phyloP scores from a whole-genome alignment of 352 stramenopile genomes.

The Phytophthora melonis region DNA sequence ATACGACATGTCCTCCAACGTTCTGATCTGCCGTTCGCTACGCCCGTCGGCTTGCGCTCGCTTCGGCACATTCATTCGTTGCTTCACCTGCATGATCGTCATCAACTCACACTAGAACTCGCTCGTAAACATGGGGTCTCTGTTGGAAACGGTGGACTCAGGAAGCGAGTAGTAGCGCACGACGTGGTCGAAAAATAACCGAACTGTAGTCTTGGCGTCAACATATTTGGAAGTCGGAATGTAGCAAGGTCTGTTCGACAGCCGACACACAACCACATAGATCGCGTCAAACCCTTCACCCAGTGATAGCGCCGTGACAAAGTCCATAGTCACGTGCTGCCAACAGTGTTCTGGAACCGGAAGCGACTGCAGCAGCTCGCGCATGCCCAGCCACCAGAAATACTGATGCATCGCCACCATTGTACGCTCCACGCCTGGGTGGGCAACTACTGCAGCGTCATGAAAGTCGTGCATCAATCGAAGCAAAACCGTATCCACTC shows the following conservation, averaged over 20 bases:
- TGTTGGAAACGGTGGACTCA: constrained; percentile 3
- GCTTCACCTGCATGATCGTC: constrained; percentile 12
- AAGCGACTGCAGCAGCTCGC: not conserved
- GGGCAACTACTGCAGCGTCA: constrained; percentile 4
- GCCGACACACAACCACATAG: constrained; percentile 11
- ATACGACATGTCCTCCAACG: constrained; percentile 14
- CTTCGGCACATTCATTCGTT: constrained; percentile 18
- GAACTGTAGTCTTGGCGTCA: constrained; percentile 1
- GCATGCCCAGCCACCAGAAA: constrained; percentile 2
- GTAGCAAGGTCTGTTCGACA: constrained; percentile 7
- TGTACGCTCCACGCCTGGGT: not conserved
- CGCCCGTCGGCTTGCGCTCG: constrained; percentile 14
- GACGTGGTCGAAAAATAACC: constrained; percentile 15
- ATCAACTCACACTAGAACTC: constrained; percentile 19
- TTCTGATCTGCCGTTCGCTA: constrained; percentile 13
- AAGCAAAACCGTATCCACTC: constrained; percentile 5
- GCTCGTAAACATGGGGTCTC: constrained; percentile 10
- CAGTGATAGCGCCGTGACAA: constrained; percentile 10
- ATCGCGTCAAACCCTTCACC: constrained; percentile 6
- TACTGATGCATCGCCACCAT: constrained; percentile 13
- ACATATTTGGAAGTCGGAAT: constrained; percentile 14
- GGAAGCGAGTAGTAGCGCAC: constrained; percentile 10
- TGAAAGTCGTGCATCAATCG: constrained; percentile 18
- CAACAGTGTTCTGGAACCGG: not conserved
- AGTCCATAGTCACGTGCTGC: constrained; percentile 6